phyloP scores from a whole-genome alignment of 345 rosid genomes.

The Citrus maxima region DNA sequence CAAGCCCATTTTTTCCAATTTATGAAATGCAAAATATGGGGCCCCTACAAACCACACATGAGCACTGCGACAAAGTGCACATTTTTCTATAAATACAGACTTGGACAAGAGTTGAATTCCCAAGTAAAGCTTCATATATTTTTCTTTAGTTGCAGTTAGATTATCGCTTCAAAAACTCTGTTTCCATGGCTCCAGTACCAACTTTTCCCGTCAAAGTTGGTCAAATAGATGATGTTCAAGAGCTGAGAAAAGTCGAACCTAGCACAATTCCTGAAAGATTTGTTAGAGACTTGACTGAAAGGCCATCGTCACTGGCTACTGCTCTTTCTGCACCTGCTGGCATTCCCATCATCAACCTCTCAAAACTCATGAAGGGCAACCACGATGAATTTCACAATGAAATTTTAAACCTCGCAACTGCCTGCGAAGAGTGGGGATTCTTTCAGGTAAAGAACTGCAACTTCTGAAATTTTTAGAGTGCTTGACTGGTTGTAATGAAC shows the following conservation, averaged over 20 bases:
- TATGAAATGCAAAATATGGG: slow-evolving; percentile 13
- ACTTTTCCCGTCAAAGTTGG: slow-evolving; percentile 60
- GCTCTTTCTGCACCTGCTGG: slow-evolving; percentile 20
- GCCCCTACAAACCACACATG: slow-evolving; percentile 6
- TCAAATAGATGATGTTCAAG: slow-evolving; percentile 86
- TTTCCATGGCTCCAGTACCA: slow-evolving; percentile 64
- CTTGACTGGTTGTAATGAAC: background rate
- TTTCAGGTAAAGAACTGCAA: slow-evolving; percentile 60
- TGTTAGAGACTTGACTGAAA: slow-evolving; percentile 55
- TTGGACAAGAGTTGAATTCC: slow-evolving; percentile 3
- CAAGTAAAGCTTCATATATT: slow-evolving; percentile 8
- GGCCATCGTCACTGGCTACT: slow-evolving; percentile 41
- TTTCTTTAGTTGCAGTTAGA: background rate
- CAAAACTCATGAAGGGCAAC: slow-evolving; percentile 42
- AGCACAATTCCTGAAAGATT: slow-evolving; percentile 69
- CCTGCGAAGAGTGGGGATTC: slow-evolving; percentile 94
- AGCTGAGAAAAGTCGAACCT: slow-evolving; percentile 62
- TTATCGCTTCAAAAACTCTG: background rate
- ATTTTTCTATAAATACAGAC: slow-evolving; percentile 30
- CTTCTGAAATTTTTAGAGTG: background rate
- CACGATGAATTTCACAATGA: slow-evolving; percentile 35
- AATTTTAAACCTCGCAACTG: slow-evolving; percentile 48
- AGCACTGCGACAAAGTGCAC: background rate
- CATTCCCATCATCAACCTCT: slow-evolving; percentile 73
- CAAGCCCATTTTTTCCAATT: background rate